Evolutionary conservation across 768 basidiomycete genomes (phyloP).

Genomic region (Termitomyces sp.): DNA sequence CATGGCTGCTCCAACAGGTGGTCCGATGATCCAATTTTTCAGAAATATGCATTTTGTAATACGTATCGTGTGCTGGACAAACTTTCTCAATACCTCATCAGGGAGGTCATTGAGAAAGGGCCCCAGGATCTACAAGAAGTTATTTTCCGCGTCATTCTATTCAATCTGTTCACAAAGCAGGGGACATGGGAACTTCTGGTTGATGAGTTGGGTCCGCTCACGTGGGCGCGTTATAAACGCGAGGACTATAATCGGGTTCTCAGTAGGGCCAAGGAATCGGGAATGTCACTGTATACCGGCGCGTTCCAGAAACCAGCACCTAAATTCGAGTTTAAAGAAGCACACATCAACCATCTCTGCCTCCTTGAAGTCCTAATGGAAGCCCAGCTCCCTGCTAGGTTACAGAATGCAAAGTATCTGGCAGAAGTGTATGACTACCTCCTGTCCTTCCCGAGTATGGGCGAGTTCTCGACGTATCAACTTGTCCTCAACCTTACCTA

Average conservation of each 20-base stretch:
- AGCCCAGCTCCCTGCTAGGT: constrained; percentile 45
- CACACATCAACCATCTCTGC: constrained; percentile 61
- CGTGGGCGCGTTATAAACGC: constrained; percentile 59
- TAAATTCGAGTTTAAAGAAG: constrained; percentile 42
- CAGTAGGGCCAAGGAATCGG: constrained; percentile 32
- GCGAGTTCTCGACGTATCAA: constrained; percentile 73
- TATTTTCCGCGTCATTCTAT: constrained; percentile 69
- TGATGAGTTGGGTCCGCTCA: constrained; percentile 52
- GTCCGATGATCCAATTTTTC: constrained; percentile 64
- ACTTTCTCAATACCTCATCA: constrained; percentile 65
- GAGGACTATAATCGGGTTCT: constrained; percentile 55
- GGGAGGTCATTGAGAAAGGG: constrained; percentile 69
- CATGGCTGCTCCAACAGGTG: constrained; percentile 42
- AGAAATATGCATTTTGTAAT: constrained; percentile 64
- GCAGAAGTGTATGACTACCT: constrained; percentile 65
- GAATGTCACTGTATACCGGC: constrained; percentile 58
- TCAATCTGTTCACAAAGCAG: constrained; percentile 69
- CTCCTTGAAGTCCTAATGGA: constrained; percentile 63
- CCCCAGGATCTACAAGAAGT: constrained; percentile 58
- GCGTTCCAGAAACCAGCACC: constrained; percentile 76
- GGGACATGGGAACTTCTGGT: constrained; percentile 69
- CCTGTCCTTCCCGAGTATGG: constrained; percentile 65
- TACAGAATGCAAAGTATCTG: constrained; percentile 51
- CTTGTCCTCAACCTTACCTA: constrained; percentile 61
- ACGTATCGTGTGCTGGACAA: constrained; percentile 74